phyloP scores from a whole-genome alignment of 257 asterid species.

The Thymus quinquecostatus region DNA sequence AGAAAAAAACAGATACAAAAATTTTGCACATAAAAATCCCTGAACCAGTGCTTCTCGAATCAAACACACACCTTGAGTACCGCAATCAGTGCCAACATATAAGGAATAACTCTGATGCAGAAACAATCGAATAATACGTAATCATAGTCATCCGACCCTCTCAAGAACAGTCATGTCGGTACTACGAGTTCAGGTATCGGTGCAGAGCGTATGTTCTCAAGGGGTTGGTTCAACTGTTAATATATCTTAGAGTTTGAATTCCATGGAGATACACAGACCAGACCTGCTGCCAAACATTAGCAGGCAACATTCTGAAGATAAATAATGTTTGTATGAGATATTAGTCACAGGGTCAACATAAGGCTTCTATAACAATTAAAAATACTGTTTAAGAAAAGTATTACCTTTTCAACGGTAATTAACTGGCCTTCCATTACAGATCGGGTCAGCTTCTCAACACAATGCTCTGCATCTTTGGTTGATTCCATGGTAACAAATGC shows the following conservation, averaged over 20 bases:
- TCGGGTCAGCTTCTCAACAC: slow-evolving; percentile 28
- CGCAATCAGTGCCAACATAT: slow-evolving; percentile 27
- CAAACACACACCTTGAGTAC: slow-evolving; percentile 28
- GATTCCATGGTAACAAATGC: slow-evolving; percentile 33
- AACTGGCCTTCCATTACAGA: slow-evolving; percentile 35
- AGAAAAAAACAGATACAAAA: not conserved
- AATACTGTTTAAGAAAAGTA: not conserved
- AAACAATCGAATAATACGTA: slow-evolving; percentile 27
- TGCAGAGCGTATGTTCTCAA: slow-evolving; percentile 31
- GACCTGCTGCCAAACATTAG: slow-evolving; percentile 55
- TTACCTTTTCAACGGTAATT: slow-evolving; percentile 34
- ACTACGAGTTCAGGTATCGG: slow-evolving; percentile 27
- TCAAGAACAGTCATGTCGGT: slow-evolving; percentile 21
- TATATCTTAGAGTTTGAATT: slow-evolving; percentile 36
- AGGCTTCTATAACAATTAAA: slow-evolving; percentile 12
- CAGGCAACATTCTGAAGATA: slow-evolving; percentile 34
- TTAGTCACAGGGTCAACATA: slow-evolving; percentile 19
- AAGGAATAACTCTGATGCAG: slow-evolving; percentile 29
- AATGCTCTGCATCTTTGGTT: slow-evolving; percentile 25
- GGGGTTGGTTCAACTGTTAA: slow-evolving; percentile 19
- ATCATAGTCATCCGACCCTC: slow-evolving; percentile 30
- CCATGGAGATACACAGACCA: slow-evolving; percentile 51
- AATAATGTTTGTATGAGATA: slow-evolving; percentile 20
- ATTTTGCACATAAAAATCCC: not conserved
- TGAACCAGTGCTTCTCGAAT: slow-evolving; percentile 2